Evolutionary conservation across 2,329 filamentous ascomycete genomes (phyloP).

Genomic region (Colletotrichum sublineola): DNA sequence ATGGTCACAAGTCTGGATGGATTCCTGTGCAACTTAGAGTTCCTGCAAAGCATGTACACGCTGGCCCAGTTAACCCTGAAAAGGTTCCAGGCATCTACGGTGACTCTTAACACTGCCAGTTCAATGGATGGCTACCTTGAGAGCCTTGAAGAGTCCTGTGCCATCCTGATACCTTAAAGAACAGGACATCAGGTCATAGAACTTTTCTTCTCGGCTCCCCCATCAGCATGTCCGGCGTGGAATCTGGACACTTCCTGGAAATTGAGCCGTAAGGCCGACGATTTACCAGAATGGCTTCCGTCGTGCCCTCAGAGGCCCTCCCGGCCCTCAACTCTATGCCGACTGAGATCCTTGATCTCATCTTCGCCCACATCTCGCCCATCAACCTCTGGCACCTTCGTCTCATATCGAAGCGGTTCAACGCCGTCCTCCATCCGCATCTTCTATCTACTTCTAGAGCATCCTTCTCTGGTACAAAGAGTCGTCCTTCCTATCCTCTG

Average conservation of each 20-base stretch:
- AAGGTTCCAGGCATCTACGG: neutral
- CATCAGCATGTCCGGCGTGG: neutral
- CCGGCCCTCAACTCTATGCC: neutral
- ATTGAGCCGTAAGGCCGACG: too few relatives aligned
- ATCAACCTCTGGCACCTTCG: neutral
- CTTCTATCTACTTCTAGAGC: neutral
- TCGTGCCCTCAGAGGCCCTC: neutral
- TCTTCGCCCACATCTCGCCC: neutral
- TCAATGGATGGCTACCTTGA: neutral
- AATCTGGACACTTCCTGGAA: neutral
- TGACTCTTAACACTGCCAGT: neutral
- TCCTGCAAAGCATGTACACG: neutral
- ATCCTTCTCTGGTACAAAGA: conserved; percentile 7
- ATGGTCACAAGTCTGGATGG: neutral
- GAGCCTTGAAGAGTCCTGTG: neutral
- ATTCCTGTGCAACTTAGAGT: neutral
- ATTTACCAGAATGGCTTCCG: too few relatives aligned
- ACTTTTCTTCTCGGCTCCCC: neutral
- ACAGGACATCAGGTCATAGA: neutral
- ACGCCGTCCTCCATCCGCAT: neutral
- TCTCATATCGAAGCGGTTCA: neutral
- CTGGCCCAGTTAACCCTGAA: neutral
- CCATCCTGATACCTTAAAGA: neutral
- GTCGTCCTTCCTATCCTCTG: neutral
- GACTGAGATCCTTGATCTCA: neutral